These are phyloP conservation scores for Neurospora hispaniola DNA, from an alignment of 495 filamentous ascomycete genomes.

Conservation along the genomic window DNA sequence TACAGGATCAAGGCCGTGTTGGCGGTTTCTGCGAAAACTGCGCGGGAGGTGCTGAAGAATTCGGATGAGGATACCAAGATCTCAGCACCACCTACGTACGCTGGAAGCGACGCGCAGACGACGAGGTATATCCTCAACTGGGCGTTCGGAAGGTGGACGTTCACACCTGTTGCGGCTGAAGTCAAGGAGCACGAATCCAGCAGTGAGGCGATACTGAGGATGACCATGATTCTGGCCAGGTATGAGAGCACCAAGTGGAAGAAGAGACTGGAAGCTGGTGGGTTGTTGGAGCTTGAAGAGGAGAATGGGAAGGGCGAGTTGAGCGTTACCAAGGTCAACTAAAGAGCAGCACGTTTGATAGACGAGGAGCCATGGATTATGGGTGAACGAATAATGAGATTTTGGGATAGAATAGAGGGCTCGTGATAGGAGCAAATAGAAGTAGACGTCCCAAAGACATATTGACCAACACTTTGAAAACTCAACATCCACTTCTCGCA, in stretches of 20 bases:
- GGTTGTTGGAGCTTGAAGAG: slow-evolving; percentile 42
- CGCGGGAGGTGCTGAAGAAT: slow-evolving; percentile 40
- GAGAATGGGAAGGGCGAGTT: slow-evolving; percentile 25
- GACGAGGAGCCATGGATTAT: not conserved
- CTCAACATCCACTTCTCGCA: not conserved
- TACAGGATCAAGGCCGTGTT: slow-evolving; percentile 92
- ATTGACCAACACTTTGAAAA: not conserved
- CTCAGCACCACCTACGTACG: not conserved
- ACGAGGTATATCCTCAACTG: slow-evolving; percentile 80
- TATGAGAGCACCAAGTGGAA: slow-evolving; percentile 85
- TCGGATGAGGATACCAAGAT: slow-evolving; percentile 42
- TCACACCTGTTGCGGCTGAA: slow-evolving; percentile 46
- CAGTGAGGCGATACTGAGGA: slow-evolving; percentile 45
- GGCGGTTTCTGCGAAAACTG: slow-evolving; percentile 28
- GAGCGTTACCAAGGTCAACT: slow-evolving; percentile 33
- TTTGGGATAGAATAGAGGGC: not conserved
- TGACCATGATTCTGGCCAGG: slow-evolving; percentile 77
- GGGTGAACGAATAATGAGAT: not conserved
- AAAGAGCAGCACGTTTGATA: not conserved
- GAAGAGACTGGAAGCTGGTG: slow-evolving; percentile 61
- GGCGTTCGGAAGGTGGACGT: slow-evolving; percentile 95
- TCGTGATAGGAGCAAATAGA: not conserved
- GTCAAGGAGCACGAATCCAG: slow-evolving; percentile 37
- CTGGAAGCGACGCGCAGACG: not conserved
- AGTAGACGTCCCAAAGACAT: not conserved